Evolutionary conservation across 257 asterid genomes (phyloP), one percentile per base, ranked within the genome.

Genomic region (Gardenia jasminoides): DNA sequence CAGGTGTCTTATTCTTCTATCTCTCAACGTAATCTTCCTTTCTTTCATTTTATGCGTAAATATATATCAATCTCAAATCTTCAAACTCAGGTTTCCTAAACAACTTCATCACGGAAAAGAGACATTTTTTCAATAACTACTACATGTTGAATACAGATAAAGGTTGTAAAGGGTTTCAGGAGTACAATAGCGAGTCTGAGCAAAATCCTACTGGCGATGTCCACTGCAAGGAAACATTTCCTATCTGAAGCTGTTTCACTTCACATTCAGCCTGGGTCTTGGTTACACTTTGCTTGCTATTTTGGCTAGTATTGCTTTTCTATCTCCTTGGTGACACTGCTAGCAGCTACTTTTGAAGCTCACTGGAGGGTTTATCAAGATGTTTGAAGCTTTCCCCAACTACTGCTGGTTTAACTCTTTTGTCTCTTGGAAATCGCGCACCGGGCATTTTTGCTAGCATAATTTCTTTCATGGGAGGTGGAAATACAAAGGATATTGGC

Each of bases 351-450:
- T 86, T 86, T 62, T 85, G 88, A 56, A 44, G 71, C 75, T 85
- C 84, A 44, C 79, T 85, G 7, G 86, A 80, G 30, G 81, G 81
- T 16, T 33, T 85, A 19, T 85, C 86, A 28, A 74, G 58, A 41
- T 43, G 20, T 39, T 58, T 82, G 69, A 80, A 80, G 70, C 79
- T 82, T 36, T 74, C 86, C 12, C 88, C 86, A 6, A 65, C 82
- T 12, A 17, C 82, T 36, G 86, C 86, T 36, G 88, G 88, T 19
- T 76, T 80, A 4, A 85, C 86, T 46, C 84, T 85, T 47, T 77
- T 85, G 28, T 78, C 88, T 7, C 70, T 85, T 24, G 88, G 84
- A 66, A 85, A 85, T 80, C 86, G 86, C 6, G 86, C 88, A 3
- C 86, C 86, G 19, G 86, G 82, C 71, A 76, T 85, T 10, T 78